A percentile compares a stretch with the other conserved stretches of the same genome.
These are phyloP conservation scores for Phytophthora europaea DNA, from an alignment of 352 stramenopile genomes.

Conservation along the genomic window DNA sequence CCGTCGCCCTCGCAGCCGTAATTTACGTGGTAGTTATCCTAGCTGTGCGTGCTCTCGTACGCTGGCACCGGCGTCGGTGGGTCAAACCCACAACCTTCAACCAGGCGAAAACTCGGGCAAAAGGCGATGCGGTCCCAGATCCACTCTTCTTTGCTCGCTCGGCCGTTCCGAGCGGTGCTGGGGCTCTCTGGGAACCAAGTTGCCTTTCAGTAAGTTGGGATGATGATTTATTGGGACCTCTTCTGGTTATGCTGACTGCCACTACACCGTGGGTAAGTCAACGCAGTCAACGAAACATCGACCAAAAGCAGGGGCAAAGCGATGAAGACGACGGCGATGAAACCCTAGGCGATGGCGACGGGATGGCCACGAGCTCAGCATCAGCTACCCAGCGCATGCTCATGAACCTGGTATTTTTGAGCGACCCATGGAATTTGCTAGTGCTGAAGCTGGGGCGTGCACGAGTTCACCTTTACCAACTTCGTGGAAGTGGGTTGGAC, in stretches of 20 bases:
- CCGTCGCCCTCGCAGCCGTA: slow-evolving; percentile 50
- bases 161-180: slow-evolving; percentile 53
- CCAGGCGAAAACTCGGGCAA: slow-evolving; percentile 27
- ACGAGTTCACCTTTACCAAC: slow-evolving; percentile 50
- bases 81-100: slow-evolving; percentile 25
- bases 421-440: slow-evolving; percentile 63
- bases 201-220: slow-evolving; percentile 66
- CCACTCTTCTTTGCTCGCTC: slow-evolving; percentile 60
- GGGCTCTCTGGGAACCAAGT: slow-evolving; percentile 63
- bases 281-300: slow-evolving; percentile 19
- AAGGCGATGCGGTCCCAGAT: slow-evolving; percentile 32
- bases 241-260: slow-evolving; percentile 35
- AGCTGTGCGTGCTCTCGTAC: slow-evolving; percentile 27
- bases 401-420: slow-evolving; percentile 71
- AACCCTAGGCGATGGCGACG: slow-evolving; percentile 2
- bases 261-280: slow-evolving; percentile 25
- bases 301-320: slow-evolving; percentile 20
- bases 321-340: not conserved
- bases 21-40: slow-evolving; percentile 49
- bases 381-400: slow-evolving; percentile 50
- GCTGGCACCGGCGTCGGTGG: slow-evolving; percentile 32
- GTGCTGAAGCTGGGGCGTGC: slow-evolving; percentile 59
- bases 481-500: slow-evolving; percentile 25
- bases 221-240: slow-evolving; percentile 51
- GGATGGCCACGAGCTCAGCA: slow-evolving; percentile 19